Evolutionary conservation across 495 filamentous ascomycete species (phyloP).

Genomic region (Rhypophila decipiens): DNA sequence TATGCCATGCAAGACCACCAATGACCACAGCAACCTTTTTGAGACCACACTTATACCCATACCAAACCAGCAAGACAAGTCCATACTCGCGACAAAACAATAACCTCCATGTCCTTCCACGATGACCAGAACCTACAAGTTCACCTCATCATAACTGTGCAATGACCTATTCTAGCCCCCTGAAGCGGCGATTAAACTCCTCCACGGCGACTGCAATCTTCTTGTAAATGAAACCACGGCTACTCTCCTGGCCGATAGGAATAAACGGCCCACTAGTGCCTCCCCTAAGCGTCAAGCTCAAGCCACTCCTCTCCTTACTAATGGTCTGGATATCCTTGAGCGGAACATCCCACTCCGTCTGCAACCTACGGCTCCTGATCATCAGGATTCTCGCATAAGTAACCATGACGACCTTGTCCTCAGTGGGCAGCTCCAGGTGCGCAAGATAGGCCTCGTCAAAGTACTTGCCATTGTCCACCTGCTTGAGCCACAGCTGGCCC

Average conservation of each 20-base stretch:
- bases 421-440: conserved; percentile 81
- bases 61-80: too few species aligned
- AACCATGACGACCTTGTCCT: conserved; percentile 92
- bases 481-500: conserved; percentile 98
- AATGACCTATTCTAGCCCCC: conserved; percentile 34
- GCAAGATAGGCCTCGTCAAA: conserved; percentile 98
- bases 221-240: conserved; percentile 75
- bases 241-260: conserved; percentile 81
- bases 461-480: conserved; percentile 90
- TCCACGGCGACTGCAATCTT: conserved; percentile 53
- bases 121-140: too few species aligned
- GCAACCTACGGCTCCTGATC: conserved; percentile 73
- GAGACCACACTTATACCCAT: too few species aligned
- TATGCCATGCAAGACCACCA: too few species aligned
- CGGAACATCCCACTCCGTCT: conserved; percentile 90
- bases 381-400: conserved; percentile 91
- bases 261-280: conserved; percentile 93
- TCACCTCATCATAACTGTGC: too few species aligned
- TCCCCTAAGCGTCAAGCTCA: conserved; percentile 81
- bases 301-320: conserved; percentile 88
- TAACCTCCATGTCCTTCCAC: too few species aligned
- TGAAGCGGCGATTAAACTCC: conserved; percentile 51
- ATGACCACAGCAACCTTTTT: too few species aligned
- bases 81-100: too few species aligned
- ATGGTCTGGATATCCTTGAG: conserved; percentile 96